Percentiles rank a stretch among this genome's conserved stretches.
phyloP scores from a whole-genome alignment of 140 eudicot genomes.

The Erigeron philadelphicus region DNA sequence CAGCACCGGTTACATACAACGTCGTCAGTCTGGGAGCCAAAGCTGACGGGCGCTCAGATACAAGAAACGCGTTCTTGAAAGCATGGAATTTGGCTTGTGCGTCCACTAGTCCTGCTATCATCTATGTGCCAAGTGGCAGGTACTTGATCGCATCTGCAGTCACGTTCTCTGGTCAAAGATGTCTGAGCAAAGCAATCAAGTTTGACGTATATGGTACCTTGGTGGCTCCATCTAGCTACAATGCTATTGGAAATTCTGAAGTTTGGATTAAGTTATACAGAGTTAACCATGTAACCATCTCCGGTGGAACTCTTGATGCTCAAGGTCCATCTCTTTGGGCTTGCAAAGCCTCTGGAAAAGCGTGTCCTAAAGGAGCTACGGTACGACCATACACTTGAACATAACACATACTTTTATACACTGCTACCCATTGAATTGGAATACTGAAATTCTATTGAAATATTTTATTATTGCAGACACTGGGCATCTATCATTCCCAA shows the following conservation, averaged over 20 bases:
- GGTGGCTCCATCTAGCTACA: constrained; percentile 35
- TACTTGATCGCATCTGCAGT: constrained; percentile 34
- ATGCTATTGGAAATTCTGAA: constrained; percentile 27
- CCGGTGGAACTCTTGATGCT: constrained; percentile 38
- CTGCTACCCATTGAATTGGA: too few relatives aligned
- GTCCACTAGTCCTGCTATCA: constrained; percentile 29
- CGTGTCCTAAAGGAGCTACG: constrained; percentile 38
- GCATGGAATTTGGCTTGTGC: constrained; percentile 41
- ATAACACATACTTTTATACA: neutral
- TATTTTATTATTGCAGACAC: constrained; percentile 14
- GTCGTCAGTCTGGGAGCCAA: constrained; percentile 33
- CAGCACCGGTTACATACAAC: constrained; percentile 29
- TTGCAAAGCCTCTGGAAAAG: constrained; percentile 30
- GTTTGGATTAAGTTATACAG: constrained; percentile 36
- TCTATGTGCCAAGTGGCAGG: constrained; percentile 36
- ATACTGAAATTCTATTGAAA: neutral
- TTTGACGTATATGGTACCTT: constrained; percentile 32
- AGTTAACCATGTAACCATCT: constrained; percentile 31
- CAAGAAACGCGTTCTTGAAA: constrained; percentile 34
- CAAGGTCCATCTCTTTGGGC: constrained; percentile 36
- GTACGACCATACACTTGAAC: constrained; percentile 9
- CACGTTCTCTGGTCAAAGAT: constrained; percentile 30
- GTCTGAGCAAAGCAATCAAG: constrained; percentile 34
- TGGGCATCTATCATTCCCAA: constrained; percentile 33
- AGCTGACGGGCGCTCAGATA: constrained; percentile 23